These are phyloP conservation scores for Suillus occidentalis DNA, from an alignment of 768 basidiomycete species.

Conservation along the genomic window DNA sequence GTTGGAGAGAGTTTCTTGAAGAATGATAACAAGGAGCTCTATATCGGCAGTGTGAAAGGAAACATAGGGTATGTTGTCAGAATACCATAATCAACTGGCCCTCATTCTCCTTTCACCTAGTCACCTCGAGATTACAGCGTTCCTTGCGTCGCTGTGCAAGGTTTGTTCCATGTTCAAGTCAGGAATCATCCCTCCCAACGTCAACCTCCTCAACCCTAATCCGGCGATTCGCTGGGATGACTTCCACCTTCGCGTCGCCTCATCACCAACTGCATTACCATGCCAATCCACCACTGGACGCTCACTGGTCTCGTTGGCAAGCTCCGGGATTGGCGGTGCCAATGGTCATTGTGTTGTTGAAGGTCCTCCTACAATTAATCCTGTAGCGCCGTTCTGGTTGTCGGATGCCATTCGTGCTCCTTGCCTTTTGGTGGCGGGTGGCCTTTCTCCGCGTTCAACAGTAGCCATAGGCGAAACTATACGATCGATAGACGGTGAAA, in stretches of 20 bases:
- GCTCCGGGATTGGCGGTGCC: conserved; percentile 46
- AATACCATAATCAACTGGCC: conserved; percentile 30
- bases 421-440: conserved; percentile 26
- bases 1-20: conserved; percentile 38
- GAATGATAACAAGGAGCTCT: conserved; percentile 26
- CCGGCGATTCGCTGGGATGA: conserved; percentile 41
- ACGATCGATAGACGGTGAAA: background rate
- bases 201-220: conserved; percentile 37
- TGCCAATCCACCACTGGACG: conserved; percentile 18
- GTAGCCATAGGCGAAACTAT: conserved; percentile 8
- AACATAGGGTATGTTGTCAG: conserved; percentile 40
- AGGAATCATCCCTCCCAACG: conserved; percentile 39
- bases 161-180: conserved; percentile 40
- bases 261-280: conserved; percentile 17
- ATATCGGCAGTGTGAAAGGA: conserved; percentile 47
- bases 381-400: background rate
- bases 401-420: background rate
- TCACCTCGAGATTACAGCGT: conserved; percentile 44
- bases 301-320: conserved; percentile 39
- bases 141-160: conserved; percentile 46
- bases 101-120: conserved; percentile 20
- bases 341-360: conserved; percentile 44
- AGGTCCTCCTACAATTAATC: conserved; percentile 19
- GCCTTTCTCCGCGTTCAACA: conserved; percentile 37
- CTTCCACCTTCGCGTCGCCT: conserved; percentile 37